Evolutionary conservation across 1,139 yeast genomes (phyloP).

Genomic region (Lodderomyces jiufengensis): DNA sequence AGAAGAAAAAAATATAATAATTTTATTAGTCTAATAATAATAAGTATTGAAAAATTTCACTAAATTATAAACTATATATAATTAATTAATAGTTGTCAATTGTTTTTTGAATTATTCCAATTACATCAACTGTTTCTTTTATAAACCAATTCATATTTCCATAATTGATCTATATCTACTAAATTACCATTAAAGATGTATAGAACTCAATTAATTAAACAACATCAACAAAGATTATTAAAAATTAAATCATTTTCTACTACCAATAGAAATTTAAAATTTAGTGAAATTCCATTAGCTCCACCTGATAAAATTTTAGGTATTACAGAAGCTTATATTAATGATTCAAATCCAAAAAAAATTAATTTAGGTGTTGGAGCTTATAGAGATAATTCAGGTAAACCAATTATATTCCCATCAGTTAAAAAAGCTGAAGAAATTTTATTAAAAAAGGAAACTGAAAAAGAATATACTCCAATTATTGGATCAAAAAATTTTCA

Average conservation of each 20-base stretch:
- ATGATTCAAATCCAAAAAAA: conserved; percentile 39
- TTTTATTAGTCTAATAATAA: too few species aligned
- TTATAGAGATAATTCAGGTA: conserved; percentile 46
- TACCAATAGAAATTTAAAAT: conserved; percentile 13
- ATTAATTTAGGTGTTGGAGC: conserved; percentile 53
- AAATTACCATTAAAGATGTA: conserved; percentile 9
- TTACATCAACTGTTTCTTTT: too few species aligned
- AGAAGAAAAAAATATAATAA: too few species aligned
- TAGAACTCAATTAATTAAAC: conserved; percentile 14
- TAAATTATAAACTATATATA: too few species aligned
- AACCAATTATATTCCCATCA: conserved; percentile 46
- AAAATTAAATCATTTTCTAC: conserved; percentile 12
- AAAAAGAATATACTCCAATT: conserved; percentile 58
- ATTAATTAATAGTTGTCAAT: too few species aligned
- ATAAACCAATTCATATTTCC: too few species aligned
- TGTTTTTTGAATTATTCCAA: too few species aligned
- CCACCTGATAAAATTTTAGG: conserved; percentile 78
- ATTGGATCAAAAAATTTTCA: conserved; percentile 50
- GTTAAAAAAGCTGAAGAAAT: conserved; percentile 46
- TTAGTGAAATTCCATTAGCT: conserved; percentile 53
- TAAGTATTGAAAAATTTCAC: too few species aligned
- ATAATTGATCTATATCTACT: not conserved
- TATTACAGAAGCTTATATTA: conserved; percentile 49
- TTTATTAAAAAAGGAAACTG: conserved; percentile 38
- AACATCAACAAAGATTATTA: conserved; percentile 3